Evolutionary conservation across 176 grass and related monocot species (phyloP), one percentile per base, ranked within the genome.

Genomic region (Lolium rigidum): DNA sequence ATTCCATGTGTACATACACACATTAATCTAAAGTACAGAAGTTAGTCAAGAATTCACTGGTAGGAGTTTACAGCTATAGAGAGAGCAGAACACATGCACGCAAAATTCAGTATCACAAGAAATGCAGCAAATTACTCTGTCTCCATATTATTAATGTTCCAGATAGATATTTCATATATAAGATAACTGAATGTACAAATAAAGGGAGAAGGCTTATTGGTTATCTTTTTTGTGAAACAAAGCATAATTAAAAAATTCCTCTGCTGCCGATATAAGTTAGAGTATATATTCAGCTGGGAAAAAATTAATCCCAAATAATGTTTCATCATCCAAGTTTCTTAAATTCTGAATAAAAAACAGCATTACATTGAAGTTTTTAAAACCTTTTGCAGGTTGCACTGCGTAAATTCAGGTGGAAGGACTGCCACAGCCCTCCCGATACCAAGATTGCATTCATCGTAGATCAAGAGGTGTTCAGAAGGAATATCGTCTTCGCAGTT

Each of bases 401-500:
- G 10, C 83, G 94, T 47, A 92, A 89, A 82, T 96, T 96, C 86
- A 90, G 94, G 89, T 99, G 94, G 97, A 99, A 99, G 87, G 94
- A 99, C 87, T 99, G 97, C 80, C 88, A 85, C 17, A 90, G 78
- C 69, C 94, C 92, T 28, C 94, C 88, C 14, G 90, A 96, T 35
- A 99, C 87, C 16, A 96, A 69, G 81, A 82, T 99, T 79, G 92
- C 97, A 78, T 99, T 94, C 77, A 94, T 99, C 66, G 86, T 96
- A 65, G 97, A 99, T 46, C 97, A 96, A 84, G 97, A 99, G 80
- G 70, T 91, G 12, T 91, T 96, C 59, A 88, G 97, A 84, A 71
- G 86, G 75, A 99, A 99, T 61, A 83, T 99, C 80, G 70, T 99
- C 31, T 96, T 99, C 12, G 88, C 83, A 15, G 92, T 99, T 4